A percentile compares a stretch with the other conserved stretches of the same genome.
Conservation (phyloP, 805 yeast species). For the Sugiyamaella floridensis region DNA sequence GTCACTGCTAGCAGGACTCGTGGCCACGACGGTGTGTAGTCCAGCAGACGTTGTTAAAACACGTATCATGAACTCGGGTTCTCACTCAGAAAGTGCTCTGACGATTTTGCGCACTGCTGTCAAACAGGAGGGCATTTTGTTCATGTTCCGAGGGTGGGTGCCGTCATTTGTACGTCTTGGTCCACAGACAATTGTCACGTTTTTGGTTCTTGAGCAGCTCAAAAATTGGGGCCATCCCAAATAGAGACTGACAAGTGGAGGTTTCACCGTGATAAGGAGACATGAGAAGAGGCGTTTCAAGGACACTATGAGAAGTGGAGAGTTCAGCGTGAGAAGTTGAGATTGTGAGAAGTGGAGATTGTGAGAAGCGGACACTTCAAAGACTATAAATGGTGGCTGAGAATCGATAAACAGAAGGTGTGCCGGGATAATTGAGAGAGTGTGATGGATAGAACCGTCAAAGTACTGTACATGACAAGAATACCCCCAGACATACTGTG, state of each 20-base stretch:
- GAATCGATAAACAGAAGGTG: too few species aligned
- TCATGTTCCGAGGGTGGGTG: constrained; percentile 87
- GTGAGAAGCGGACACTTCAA: too few species aligned
- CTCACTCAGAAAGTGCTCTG: constrained; percentile 37
- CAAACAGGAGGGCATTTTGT: constrained; percentile 62
- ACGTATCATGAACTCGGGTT: constrained; percentile 64
- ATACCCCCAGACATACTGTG: too few species aligned
- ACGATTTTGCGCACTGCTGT: constrained; percentile 49
- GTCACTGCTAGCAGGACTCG: constrained; percentile 72
- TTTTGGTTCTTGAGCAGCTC: constrained; percentile 35
- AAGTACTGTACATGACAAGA: too few species aligned
- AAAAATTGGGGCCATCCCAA: constrained; percentile 19
- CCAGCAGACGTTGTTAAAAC: constrained; percentile 92
- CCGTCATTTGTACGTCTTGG: constrained; percentile 83
- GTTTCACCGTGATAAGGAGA: not conserved
- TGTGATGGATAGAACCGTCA: too few species aligned
- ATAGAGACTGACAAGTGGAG: too few species aligned
- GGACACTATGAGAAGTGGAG: too few species aligned
- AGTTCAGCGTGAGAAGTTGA: too few species aligned
- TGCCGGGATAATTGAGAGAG: too few species aligned
- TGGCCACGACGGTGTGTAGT: constrained; percentile 86
- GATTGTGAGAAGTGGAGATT: too few species aligned
- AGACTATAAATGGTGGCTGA: too few species aligned
- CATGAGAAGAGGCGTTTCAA: too few species aligned
- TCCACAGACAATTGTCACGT: constrained; percentile 47